These are phyloP conservation scores for Pleurotus tuoliensis DNA, from an alignment of 768 basidiomycete genomes.

Conservation along the genomic window DNA sequence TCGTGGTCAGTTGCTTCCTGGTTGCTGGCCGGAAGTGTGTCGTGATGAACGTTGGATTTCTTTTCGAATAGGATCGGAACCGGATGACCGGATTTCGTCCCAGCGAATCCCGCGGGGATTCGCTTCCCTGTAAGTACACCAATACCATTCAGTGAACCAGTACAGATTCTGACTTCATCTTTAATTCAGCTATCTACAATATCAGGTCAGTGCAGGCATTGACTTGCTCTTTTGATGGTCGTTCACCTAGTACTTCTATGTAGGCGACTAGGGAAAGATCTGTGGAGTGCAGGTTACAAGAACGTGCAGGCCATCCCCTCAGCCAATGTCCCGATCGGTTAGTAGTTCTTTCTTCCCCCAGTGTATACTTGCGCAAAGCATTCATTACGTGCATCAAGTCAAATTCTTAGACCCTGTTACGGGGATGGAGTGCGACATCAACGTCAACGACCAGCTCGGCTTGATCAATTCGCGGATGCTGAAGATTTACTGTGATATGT, in stretches of 20 bases:
- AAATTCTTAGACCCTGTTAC: constrained; percentile 45
- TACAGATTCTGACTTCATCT: not conserved
- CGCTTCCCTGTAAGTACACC: constrained; percentile 23
- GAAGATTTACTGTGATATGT: constrained; percentile 43
- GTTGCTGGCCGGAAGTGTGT: not conserved
- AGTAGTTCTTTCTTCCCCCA: not conserved
- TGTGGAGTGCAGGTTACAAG: constrained; percentile 31
- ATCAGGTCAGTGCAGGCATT: constrained; percentile 14
- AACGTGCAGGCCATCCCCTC: constrained; percentile 23
- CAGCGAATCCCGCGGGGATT: constrained; percentile 13
- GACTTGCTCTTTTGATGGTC: not conserved
- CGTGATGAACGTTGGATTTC: not conserved
- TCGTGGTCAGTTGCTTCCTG: constrained; percentile 5
- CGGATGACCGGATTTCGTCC: constrained; percentile 23
- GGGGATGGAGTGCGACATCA: constrained; percentile 47
- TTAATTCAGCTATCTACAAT: constrained; percentile 24
- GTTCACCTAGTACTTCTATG: not conserved
- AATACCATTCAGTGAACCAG: too few species aligned
- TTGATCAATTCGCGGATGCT: constrained; percentile 47
- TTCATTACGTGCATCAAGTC: constrained; percentile 27
- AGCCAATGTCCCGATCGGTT: constrained; percentile 43
- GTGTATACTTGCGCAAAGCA: too few species aligned
- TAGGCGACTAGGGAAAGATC: constrained; percentile 26
- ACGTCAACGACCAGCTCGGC: constrained; percentile 61
- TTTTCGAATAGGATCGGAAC: constrained; percentile 25